A percentile compares a stretch with the other conserved stretches of the same genome.
Conservation (phyloP, 1,139 yeast genomes). For the Geotrichum europaeum region DNA sequence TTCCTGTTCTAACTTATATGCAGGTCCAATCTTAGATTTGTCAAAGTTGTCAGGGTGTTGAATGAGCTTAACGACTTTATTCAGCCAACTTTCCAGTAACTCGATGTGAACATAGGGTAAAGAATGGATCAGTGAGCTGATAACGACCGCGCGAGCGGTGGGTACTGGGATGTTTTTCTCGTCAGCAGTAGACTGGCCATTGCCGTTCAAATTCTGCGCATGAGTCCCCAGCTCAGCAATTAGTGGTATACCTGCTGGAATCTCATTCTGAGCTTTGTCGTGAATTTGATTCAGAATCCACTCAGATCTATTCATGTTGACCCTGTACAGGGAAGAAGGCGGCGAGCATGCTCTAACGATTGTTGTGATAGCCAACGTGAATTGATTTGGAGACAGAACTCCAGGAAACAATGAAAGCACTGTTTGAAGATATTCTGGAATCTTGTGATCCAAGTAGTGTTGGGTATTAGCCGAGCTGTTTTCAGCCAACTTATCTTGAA, state of each 20-base stretch:
- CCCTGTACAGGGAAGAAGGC: constrained; percentile 35
- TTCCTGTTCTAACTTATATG: constrained; percentile 29
- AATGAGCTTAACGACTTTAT: constrained; percentile 42
- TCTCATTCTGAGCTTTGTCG: constrained; percentile 28
- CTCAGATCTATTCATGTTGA: constrained; percentile 34
- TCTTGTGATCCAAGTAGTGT: constrained; percentile 26
- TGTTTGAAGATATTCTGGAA: constrained; percentile 36
- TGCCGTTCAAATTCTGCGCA: constrained; percentile 25
- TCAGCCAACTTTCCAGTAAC: constrained; percentile 45
- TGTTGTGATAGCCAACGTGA: constrained; percentile 53
- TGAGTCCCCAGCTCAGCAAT: constrained; percentile 35
- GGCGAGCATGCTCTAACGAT: constrained; percentile 49
- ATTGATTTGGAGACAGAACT: constrained; percentile 50
- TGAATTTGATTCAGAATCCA: constrained; percentile 41
- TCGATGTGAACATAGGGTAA: constrained; percentile 51
- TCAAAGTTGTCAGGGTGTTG: constrained; percentile 24
- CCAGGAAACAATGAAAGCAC: constrained; percentile 51
- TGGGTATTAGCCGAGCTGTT: constrained; percentile 25
- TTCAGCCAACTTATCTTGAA: constrained; percentile 13
- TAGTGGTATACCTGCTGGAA: constrained; percentile 33
- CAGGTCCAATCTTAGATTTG: constrained; percentile 11
- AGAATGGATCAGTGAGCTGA: constrained; percentile 45
- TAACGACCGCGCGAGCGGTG: constrained; percentile 49
- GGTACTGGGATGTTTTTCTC: constrained; percentile 33
- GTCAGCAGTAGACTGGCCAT: constrained; percentile 22